Conservation (phyloP, 208 protist species). For the Trypanosoma avium region DNA sequence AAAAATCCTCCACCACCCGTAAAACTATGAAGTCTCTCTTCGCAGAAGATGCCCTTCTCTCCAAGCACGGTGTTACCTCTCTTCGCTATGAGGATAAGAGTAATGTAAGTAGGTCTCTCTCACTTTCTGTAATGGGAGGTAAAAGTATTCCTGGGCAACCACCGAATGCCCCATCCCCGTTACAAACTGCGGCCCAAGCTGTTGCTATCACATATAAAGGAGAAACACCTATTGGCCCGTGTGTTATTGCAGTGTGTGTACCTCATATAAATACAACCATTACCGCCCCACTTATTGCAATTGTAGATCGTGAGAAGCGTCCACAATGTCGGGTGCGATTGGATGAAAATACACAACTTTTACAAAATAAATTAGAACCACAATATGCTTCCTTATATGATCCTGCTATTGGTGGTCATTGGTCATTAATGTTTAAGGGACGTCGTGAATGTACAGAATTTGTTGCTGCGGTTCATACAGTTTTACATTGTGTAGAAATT, state of each 20-base stretch:
- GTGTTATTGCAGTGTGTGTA: slow-evolving; percentile 50
- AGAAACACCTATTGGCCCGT: slow-evolving; percentile 38
- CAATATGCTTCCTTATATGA: slow-evolving; percentile 45
- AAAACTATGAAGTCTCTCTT: slow-evolving; percentile 30
- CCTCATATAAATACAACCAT: slow-evolving; percentile 24
- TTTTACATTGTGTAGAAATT: slow-evolving; percentile 32
- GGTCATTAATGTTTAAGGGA: slow-evolving; percentile 37
- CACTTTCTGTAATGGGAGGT: slow-evolving; percentile 10
- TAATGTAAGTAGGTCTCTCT: background rate
- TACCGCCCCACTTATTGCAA: slow-evolving; percentile 19
- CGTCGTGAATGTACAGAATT: slow-evolving; percentile 40
- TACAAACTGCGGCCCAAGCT: slow-evolving; percentile 45
- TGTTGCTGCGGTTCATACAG: slow-evolving; percentile 39
- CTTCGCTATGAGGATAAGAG: slow-evolving; percentile 19
- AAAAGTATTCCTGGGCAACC: background rate
- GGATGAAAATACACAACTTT: slow-evolving; percentile 19
- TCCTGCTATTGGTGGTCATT: slow-evolving; percentile 25
- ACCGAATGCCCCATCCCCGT: slow-evolving; percentile 18
- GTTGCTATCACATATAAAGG: slow-evolving; percentile 54
- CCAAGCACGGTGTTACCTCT: slow-evolving; percentile 27
- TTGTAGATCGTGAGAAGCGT: slow-evolving; percentile 31
- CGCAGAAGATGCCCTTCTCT: slow-evolving; percentile 27
- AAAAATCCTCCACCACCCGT: background rate
- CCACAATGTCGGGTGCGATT: slow-evolving; percentile 27
- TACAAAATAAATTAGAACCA: slow-evolving; percentile 27